phyloP scores from a whole-genome alignment of 2,329 filamentous ascomycete genomes.

The Pseudogymnoascus sp. region DNA sequence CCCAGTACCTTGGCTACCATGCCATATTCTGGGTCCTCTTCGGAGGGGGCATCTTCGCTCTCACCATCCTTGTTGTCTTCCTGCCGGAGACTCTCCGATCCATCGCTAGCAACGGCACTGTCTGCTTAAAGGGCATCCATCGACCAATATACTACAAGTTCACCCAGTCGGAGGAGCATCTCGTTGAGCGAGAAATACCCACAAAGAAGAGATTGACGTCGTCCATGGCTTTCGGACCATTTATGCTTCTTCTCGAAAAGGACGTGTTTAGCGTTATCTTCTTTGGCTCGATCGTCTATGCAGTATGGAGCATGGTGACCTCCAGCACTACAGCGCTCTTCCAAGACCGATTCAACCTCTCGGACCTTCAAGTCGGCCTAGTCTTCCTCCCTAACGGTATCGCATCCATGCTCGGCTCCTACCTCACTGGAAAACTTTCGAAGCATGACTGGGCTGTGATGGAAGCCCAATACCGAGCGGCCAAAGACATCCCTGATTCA shows the following conservation, averaged over 20 bases:
- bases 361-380: conserved; percentile 34
- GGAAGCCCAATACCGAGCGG: conserved; percentile 30
- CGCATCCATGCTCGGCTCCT: conserved; percentile 35
- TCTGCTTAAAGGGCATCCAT: conserved; percentile 34
- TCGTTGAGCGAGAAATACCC: conserved; percentile 11
- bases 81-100: conserved; percentile 35
- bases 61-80: conserved; percentile 33
- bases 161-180: conserved; percentile 15
- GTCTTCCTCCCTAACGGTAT: conserved; percentile 37
- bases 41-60: conserved; percentile 22
- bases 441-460: conserved; percentile 33
- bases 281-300: conserved; percentile 39
- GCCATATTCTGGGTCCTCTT: conserved; percentile 38
- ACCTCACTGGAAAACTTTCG: conserved; percentile 35
- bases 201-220: conserved; percentile 28
- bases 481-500: conserved; percentile 27
- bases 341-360: conserved; percentile 34
- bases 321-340: conserved; percentile 38
- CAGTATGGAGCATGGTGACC: conserved; percentile 44
- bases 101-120: conserved; percentile 35
- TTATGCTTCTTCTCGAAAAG: conserved; percentile 38
- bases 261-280: conserved; percentile 39
- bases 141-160: conserved; percentile 34
- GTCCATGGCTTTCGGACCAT: conserved; percentile 32
- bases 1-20: conserved; percentile 32